Base-by-base conservation (phyloP, 1,284 basidiomycete species). In the Hymenochaete sp. region DNA sequence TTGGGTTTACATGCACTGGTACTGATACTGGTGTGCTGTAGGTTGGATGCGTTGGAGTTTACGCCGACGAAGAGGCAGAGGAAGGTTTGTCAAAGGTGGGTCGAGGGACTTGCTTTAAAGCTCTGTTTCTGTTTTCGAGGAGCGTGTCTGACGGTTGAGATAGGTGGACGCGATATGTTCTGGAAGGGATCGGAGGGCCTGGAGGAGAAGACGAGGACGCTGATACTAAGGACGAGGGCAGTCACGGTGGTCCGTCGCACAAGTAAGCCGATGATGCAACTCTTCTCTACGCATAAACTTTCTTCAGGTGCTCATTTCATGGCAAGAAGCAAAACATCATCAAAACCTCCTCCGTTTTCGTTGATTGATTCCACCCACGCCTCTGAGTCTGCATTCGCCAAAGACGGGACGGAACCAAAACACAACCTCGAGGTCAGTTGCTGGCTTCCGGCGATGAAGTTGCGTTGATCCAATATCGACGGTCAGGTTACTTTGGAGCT, bases 11-110 rank as follows among this genome's bases (percentile, higher is more conserved):
- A 8, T 22, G 24, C 37, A 7, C 18, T 24, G 37, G 7, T 22
- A 11, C 29, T 11, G 14, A 18, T 24, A 13, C 24, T 9, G 11
- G 18, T 28, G 31, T 8, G n/a, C 8, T 2, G 32, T 52, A 89
- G 87, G 56, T 70, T 95, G n/a, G 83, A 90, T 57, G 77, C 76
- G 0, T 53, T 68, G 0, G 59, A 59, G n/a, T 93, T 93, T 65
- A 76, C 77, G 52, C 74, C 83, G 0, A 79, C 81, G 10, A 83
- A 81, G 59, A 84, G 82, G 53, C 88, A 93, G 54, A 70, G 89
- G 38, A 84, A 93, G 57, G 64, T 90, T 3, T 49, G 83, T 35
- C 78, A 80, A 58, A 68, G 81, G 84, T 82, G 53, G 48, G 63
- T 19, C 3, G n/a, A n/a, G n/a, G n/a, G n/a, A n/a, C n/a, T n/a